Conservation (phyloP, 1,284 basidiomycete genomes). For the Coriolopsis trogii region DNA sequence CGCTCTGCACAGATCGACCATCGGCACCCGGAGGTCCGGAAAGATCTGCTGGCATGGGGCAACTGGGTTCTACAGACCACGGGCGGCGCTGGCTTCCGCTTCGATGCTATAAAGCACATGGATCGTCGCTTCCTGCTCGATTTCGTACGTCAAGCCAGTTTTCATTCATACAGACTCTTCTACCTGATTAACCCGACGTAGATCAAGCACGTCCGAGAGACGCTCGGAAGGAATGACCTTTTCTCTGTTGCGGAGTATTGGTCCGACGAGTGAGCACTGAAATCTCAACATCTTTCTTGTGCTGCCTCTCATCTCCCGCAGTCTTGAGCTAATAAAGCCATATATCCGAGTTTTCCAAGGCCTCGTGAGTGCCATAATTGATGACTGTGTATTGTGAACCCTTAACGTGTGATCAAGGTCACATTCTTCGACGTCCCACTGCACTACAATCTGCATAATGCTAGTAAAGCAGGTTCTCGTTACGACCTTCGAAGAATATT, state of each 20-base stretch:
- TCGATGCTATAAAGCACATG: slow-evolving; percentile 90
- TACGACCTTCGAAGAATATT: slow-evolving; percentile 73
- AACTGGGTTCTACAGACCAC: slow-evolving; percentile 80
- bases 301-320: slow-evolving; percentile 29
- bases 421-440: slow-evolving; percentile 83
- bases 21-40: slow-evolving; percentile 77
- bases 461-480: slow-evolving; percentile 56
- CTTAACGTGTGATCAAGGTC: slow-evolving; percentile 44
- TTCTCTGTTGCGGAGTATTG: slow-evolving; percentile 80
- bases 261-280: slow-evolving; percentile 60
- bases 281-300: background rate
- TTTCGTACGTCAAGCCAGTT: slow-evolving; percentile 53
- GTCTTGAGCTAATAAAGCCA: slow-evolving; percentile 52
- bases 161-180: slow-evolving; percentile 41
- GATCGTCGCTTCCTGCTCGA: slow-evolving; percentile 65
- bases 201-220: slow-evolving; percentile 53
- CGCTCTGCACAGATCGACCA: slow-evolving; percentile 71
- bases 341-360: slow-evolving; percentile 66
- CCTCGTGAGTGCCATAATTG: slow-evolving; percentile 52
- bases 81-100: slow-evolving; percentile 79
- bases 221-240: slow-evolving; percentile 48
- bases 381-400: background rate
- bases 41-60: slow-evolving; percentile 70
- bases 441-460: slow-evolving; percentile 70
- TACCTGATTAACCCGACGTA: slow-evolving; percentile 33